Base-by-base conservation (phyloP, 192 early-diverging fungal genomes). In the Podila clonocystis region DNA sequence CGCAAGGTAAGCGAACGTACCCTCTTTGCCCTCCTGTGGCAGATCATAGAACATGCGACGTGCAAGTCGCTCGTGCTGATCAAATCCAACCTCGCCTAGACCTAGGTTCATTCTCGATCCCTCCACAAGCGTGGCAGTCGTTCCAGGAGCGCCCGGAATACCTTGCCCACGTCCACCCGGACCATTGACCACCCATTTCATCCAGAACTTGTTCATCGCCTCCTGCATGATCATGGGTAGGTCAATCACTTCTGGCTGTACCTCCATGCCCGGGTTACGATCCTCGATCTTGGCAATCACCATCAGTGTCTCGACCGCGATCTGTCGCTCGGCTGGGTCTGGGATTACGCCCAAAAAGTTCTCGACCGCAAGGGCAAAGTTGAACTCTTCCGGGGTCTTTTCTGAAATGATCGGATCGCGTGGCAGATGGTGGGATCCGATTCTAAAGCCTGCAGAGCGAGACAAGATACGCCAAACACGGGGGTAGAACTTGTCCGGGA, bases 361-460 rank as follows among this genome's bases (percentile, higher is more conserved):
- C 78, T 96, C 95, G 0, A 95, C 88, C 50, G 89, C 89, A 28
- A 94, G 70, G 1, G 91, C 95, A 87, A 96, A 96, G 77, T 94
- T 96, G 78, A 93, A 89, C 84, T 96, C 93, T 48, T 95, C 92
- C 0, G 95, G 83, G 0, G 95, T 96, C 77, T 92, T 93, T 63
- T 95, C 95, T 64, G 89, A 91, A 5, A 95, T 86, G 2, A 92
- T 94, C 31, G 95, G 94, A 48, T 96, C 92, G 22, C 91, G 73
- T 4, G 87, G 89, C 38, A 96, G 83, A 50, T 83, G 86, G 50
- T 87, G 85, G 5, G 85, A 72, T 19, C 88, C 88, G 50, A 96
- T 87, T 20, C 82, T 45, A 24, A 96, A 87, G 2, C 90, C 90
- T n/a, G 75, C 67, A 19, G 89, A 88, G 19, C 86, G 80, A 17